Base-by-base conservation (phyloP, 2,329 filamentous ascomycete genomes). In the Diaporthe velutina region DNA sequence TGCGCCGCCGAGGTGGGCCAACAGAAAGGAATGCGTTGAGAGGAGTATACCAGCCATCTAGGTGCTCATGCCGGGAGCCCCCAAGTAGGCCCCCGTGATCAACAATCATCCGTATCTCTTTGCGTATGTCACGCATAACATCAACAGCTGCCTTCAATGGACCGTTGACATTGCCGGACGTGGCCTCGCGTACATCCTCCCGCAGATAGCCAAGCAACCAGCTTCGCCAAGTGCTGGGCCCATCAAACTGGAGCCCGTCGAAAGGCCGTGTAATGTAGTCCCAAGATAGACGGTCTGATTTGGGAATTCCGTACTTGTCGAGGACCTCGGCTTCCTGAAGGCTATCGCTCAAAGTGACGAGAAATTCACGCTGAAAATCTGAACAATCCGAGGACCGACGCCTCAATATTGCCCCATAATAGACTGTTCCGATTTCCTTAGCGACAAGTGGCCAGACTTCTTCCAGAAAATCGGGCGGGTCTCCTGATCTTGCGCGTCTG, bases 41-140 rank as follows among this genome's bases (percentile, higher is more conserved):
- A n/a, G 64, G 45, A 22, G 64, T 68, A 9, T 68, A 68, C 64
- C 64, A 68, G n/a, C 38, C 42, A 19, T 48, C 64, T 13, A 68
- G 64, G 17, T 68, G 40, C 28, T 68, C 42, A 45, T 48, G 1
- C 10, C 64, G 42, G 12, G 64, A 68, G 30, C 28, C 35, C 7
- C 40, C 64, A 13, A 17, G 6, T 12, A 68, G 7, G 7, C 64
- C 64, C 6, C 19, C 15, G 13, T 68, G 64, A 25, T 68, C 64
- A 8, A 68, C 64, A 9, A 50, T 17, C 33, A 68, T 30, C 19
- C 64, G 64, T 25, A 68, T 42, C 45, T 68, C 64, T 30, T 68
- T 68, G 25, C 64, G 38, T 50, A 68, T 42, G 12, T 68, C 64
- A 5, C 64, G 64, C 64, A 68, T 68, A 6, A 68, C 42, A 45